Conservation (phyloP, 2,329 filamentous ascomycete species). For the Apiospora sp. region DNA sequence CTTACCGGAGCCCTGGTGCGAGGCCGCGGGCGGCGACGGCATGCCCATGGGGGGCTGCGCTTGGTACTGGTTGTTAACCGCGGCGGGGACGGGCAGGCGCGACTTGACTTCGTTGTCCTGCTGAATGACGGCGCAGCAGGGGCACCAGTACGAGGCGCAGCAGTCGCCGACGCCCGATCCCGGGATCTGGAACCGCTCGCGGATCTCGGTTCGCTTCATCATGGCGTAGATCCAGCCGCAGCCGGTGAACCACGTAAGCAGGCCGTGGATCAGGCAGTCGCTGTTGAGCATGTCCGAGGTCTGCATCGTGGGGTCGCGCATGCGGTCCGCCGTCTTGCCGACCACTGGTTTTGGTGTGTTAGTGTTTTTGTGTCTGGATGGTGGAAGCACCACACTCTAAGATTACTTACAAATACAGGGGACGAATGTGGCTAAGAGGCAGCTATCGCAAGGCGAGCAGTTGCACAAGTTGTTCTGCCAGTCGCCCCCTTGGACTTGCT, state of each 20-base stretch:
- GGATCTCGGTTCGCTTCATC: constrained; percentile 62
- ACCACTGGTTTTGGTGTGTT: constrained; percentile 42
- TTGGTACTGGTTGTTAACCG: constrained; percentile 45
- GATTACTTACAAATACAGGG: constrained; percentile 53
- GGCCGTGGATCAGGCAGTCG: constrained; percentile 52
- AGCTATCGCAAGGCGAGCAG: constrained; percentile 51
- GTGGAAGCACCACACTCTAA: background rate
- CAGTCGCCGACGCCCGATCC: constrained; percentile 59
- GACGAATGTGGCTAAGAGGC: constrained; percentile 48
- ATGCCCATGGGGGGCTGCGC: constrained; percentile 48
- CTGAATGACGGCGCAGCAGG: constrained; percentile 65
- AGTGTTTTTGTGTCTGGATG: background rate
- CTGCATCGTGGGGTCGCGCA: constrained; percentile 52
- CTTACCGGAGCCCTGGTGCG: background rate
- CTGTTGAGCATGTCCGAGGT: constrained; percentile 49
- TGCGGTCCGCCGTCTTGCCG: constrained; percentile 53
- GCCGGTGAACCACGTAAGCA: constrained; percentile 48
- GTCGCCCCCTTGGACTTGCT: constrained; percentile 28
- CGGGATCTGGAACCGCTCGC: constrained; percentile 60
- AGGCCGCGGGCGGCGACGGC: constrained; percentile 31
- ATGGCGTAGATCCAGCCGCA: constrained; percentile 56
- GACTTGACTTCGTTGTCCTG: constrained; percentile 61
- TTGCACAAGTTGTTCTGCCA: constrained; percentile 46
- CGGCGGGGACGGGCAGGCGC: constrained; percentile 38
- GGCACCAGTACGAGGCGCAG: constrained; percentile 59